These are phyloP conservation scores for Cutaneotrichosporon sp. DNA, from an alignment of 1,284 basidiomycete genomes.

Conservation along the genomic window DNA sequence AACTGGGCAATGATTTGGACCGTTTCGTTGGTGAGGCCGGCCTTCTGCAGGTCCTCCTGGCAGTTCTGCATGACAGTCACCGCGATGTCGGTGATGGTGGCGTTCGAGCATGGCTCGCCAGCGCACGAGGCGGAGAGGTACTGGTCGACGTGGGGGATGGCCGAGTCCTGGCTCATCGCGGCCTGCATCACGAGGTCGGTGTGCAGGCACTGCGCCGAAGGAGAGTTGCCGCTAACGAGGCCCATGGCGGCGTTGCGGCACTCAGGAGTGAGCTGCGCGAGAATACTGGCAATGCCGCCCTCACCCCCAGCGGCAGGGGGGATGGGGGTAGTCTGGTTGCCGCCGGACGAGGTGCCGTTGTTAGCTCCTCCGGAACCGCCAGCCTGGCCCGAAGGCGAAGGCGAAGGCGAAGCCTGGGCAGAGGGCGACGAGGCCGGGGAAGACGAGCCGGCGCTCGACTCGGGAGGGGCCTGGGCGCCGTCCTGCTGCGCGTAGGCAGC, in stretches of 20 bases:
- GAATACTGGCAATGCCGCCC: no score
- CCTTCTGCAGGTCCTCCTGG: constrained; percentile 29
- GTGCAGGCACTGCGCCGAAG: background rate
- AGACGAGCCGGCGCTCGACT: background rate
- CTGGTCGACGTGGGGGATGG: constrained; percentile 35
- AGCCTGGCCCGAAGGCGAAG: no score
- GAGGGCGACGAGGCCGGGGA: no score
- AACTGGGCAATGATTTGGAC: constrained; percentile 25
- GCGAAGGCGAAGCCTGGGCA: no score
- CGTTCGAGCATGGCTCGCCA: constrained; percentile 36
- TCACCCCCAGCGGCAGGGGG: no score
- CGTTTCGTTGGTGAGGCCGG: constrained; percentile 27
- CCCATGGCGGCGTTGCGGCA: background rate
- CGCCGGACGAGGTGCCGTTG: background rate
- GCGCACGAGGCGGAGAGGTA: constrained; percentile 38
- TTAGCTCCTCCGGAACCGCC: no score
- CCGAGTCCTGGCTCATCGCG: constrained; percentile 16
- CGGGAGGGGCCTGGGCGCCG: no score
- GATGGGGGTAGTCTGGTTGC: background rate
- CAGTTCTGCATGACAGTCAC: constrained; percentile 30
- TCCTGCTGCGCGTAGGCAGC: background rate
- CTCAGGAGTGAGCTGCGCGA: background rate
- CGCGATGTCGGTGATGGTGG: constrained; percentile 31
- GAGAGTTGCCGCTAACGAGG: background rate
- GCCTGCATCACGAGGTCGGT: background rate